Evolutionary conservation across 1,284 basidiomycete species (phyloP).

Genomic region (Cutaneotrichosporon mucoides): DNA sequence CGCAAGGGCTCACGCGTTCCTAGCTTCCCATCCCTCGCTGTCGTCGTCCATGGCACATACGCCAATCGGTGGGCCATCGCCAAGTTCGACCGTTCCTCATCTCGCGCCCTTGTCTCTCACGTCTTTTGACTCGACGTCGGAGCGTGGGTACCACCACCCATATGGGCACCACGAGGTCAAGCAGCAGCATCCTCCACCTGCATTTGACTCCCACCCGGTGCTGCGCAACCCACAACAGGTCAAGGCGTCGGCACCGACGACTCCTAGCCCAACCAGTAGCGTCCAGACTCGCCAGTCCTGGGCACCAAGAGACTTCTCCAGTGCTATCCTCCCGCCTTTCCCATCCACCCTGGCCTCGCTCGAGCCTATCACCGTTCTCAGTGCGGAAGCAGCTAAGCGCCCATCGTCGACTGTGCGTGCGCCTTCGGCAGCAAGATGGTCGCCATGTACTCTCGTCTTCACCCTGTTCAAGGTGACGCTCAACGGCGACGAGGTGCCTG

Average conservation of each 20-base stretch:
- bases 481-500: conserved; percentile 2
- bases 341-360: conserved; percentile 23
- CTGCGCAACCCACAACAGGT: neutral
- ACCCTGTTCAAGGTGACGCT: conserved; percentile 18
- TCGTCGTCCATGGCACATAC: conserved; percentile 8
- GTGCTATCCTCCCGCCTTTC: conserved; percentile 30
- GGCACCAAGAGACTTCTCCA: conserved; percentile 11
- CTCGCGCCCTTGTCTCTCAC: conserved; percentile 4
- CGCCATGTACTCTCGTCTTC: conserved; percentile 20
- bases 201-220: neutral
- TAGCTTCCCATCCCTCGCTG: conserved; percentile 9
- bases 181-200: neutral
- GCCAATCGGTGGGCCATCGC: neutral
- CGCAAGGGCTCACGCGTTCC: too few species aligned
- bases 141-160: neutral
- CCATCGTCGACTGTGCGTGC: conserved; percentile 3
- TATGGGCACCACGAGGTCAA: neutral
- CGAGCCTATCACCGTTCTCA: conserved; percentile 31
- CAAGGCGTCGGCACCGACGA: neutral
- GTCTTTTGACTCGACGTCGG: neutral
- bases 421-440: conserved; percentile 8
- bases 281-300: neutral
- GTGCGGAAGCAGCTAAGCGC: conserved; percentile 16
- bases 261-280: conserved; percentile 1
- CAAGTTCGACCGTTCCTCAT: conserved; percentile 7